A percentile compares a stretch with the other conserved stretches of the same genome.
Evolutionary conservation across 2,329 filamentous ascomycete genomes (phyloP).

Genomic region (Ceratocystiopsis minuta): DNA sequence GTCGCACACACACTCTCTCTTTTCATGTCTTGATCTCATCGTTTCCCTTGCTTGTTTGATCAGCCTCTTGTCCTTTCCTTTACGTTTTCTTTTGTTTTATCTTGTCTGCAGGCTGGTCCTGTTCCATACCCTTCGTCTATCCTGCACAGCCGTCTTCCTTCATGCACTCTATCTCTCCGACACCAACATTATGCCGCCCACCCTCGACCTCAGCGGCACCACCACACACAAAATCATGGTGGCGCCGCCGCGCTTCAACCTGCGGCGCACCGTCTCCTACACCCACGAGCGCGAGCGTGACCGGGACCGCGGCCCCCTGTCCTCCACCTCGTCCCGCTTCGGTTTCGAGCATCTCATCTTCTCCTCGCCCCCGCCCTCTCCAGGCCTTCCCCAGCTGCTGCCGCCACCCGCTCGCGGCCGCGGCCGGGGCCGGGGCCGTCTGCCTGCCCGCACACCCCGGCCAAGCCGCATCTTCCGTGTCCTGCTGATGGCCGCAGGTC

Average conservation of each 20-base stretch:
- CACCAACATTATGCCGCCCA: conserved; percentile 26
- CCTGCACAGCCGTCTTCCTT: neutral
- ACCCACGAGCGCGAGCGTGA: conserved; percentile 22
- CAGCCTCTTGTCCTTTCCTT: no score
- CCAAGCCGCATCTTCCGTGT: neutral
- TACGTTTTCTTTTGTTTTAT: neutral
- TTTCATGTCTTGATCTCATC: no score
- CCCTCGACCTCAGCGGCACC: conserved; percentile 25
- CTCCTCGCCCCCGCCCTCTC: conserved; percentile 50
- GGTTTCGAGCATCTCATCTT: conserved; percentile 50
- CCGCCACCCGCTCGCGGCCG: conserved; percentile 18
- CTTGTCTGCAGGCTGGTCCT: neutral
- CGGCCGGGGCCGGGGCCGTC: no score
- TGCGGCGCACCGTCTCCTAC: conserved; percentile 40
- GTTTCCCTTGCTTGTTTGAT: neutral
- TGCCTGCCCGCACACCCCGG: no score
- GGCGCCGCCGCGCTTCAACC: conserved; percentile 36
- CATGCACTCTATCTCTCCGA: neutral
- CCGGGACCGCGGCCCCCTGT: conserved; percentile 26
- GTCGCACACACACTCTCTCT: no score
- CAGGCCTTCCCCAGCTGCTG: conserved; percentile 46
- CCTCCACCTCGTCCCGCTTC: conserved; percentile 44
- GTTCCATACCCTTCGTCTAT: neutral
- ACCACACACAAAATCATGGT: conserved; percentile 31
- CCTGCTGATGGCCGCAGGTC: neutral